Evolutionary conservation across 345 rosid genomes (phyloP), one percentile per base, ranked within the genome.

Genomic region (Lepidium aucheri): DNA sequence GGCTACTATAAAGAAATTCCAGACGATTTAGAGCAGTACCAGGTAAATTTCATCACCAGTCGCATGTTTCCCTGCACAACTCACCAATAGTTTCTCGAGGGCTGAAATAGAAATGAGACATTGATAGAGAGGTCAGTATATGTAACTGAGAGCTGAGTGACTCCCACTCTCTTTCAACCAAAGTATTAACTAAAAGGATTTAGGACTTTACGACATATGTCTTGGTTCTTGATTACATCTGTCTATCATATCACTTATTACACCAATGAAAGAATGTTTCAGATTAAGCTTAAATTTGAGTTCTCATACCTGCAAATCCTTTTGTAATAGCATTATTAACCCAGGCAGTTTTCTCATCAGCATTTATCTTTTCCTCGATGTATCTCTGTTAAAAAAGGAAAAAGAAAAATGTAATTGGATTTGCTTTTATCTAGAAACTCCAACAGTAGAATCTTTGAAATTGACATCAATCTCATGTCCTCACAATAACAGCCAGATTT

Each of bases 11-110:
- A n/a, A n/a, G n/a, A n/a, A n/a, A n/a, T n/a, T n/a, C n/a, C n/a
- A 67, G 41, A 74, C n/a, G 62, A 35, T 33, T 4, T 11, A 24
- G 12, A 22, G 67, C 56, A 24, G 4, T 73, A 84, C 96, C 96
- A 86, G 60, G 66, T 5, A 83, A 81, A 87, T 79, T 74, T 84
- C 85, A 69, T 86, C 87, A 49, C 91, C 93, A 24, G 84, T 86
- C 0, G 95, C 96, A 74, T 83, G 88, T 76, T 73, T 82, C 54
- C 98, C 88, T 65, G 93, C 76, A 35, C 58, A 80, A 61, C 58
- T 82, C 63, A 73, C 81, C 52, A 92, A 74, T 35, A 89, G 80
- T 77, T 78, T 76, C 83, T 87, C 93, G 9, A 89, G 86, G 9
- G 91, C 91, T 92, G 80, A 74, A 69, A 74, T 55, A 77, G 41